Percentiles rank a stretch among this genome's conserved stretches.
phyloP scores from a whole-genome alignment of 495 filamentous ascomycete genomes.

The Daldinia loculata region DNA sequence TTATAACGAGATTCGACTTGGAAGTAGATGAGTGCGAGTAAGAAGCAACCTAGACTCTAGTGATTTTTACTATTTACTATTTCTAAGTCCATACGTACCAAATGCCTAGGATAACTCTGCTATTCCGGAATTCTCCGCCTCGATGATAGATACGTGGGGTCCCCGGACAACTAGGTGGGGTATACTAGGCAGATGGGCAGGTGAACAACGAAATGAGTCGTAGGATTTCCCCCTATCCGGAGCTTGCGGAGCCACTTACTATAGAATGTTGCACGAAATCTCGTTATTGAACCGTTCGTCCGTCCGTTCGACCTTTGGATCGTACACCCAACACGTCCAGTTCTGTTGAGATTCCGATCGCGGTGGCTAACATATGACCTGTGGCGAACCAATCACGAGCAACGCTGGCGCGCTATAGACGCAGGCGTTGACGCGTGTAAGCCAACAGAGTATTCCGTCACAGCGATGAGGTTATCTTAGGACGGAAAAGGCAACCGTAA shows the following conservation, averaged over 20 bases:
- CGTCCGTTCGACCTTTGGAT: slow-evolving; percentile 7
- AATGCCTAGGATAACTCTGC: neutral
- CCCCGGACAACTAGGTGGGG: neutral
- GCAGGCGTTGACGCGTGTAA: slow-evolving; percentile 12
- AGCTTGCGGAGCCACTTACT: neutral
- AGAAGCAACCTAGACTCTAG: neutral
- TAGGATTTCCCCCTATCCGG: neutral
- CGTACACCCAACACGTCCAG: slow-evolving; percentile 6
- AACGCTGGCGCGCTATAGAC: slow-evolving; percentile 5
- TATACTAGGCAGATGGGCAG: neutral
- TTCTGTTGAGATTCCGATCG: slow-evolving; percentile 17
- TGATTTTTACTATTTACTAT: neutral
- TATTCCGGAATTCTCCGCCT: slow-evolving; percentile 6
- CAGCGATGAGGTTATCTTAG: slow-evolving; percentile 10
- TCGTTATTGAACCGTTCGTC: slow-evolving; percentile 19
- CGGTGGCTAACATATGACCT: slow-evolving; percentile 3
- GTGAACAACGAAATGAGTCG: neutral
- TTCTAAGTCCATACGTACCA: neutral
- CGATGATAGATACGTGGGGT: neutral
- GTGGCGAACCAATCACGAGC: slow-evolving; percentile 10
- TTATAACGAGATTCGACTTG: neutral
- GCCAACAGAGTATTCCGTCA: neutral
- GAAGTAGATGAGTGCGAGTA: neutral
- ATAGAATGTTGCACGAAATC: slow-evolving; percentile 1
- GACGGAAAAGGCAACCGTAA: slow-evolving; percentile 25